Conservation (phyloP, 202 grass and related monocot genomes). For the Elaeis oleifera region DNA sequence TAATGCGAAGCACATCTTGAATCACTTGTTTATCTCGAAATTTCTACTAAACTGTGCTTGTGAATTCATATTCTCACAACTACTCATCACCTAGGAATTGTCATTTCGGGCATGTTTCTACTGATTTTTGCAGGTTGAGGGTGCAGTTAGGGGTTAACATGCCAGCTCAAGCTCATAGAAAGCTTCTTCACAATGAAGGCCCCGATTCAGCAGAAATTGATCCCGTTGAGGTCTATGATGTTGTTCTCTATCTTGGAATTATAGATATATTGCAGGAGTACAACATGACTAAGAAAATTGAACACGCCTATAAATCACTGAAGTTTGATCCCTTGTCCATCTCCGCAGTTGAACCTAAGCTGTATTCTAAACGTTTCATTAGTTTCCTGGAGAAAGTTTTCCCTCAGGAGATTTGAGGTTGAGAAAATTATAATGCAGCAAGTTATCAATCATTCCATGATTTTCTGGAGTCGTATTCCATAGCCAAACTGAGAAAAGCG, state of each 20-base stretch:
- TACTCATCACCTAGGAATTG: neutral
- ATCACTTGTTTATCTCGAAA: too few relatives aligned
- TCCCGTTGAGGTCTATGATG: slow-evolving; percentile 54
- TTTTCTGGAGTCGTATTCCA: too few relatives aligned
- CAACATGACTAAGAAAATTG: slow-evolving; percentile 70
- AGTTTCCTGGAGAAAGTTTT: slow-evolving; percentile 78
- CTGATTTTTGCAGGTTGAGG: slow-evolving; percentile 58
- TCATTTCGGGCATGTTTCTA: neutral
- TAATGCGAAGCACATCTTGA: too few relatives aligned
- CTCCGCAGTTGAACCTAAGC: slow-evolving; percentile 67
- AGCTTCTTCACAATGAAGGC: slow-evolving; percentile 32
- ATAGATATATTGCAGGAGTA: slow-evolving; percentile 96
- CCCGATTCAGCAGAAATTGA: slow-evolving; percentile 34
- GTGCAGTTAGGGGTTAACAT: slow-evolving; percentile 96
- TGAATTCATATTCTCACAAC: slow-evolving; percentile 6
- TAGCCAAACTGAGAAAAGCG: too few relatives aligned
- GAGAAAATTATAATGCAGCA: too few relatives aligned
- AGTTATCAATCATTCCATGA: too few relatives aligned
- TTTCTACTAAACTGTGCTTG: too few relatives aligned
- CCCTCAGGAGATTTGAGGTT: slow-evolving; percentile 34
- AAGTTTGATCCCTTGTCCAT: slow-evolving; percentile 90
- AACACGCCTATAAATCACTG: slow-evolving; percentile 76
- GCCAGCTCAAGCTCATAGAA: slow-evolving; percentile 70
- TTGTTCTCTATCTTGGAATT: slow-evolving; percentile 92
- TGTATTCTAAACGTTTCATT: slow-evolving; percentile 77